These are phyloP conservation scores for Aplosporella prunicola DNA, from an alignment of 2,329 filamentous ascomycete genomes.

Conservation along the genomic window DNA sequence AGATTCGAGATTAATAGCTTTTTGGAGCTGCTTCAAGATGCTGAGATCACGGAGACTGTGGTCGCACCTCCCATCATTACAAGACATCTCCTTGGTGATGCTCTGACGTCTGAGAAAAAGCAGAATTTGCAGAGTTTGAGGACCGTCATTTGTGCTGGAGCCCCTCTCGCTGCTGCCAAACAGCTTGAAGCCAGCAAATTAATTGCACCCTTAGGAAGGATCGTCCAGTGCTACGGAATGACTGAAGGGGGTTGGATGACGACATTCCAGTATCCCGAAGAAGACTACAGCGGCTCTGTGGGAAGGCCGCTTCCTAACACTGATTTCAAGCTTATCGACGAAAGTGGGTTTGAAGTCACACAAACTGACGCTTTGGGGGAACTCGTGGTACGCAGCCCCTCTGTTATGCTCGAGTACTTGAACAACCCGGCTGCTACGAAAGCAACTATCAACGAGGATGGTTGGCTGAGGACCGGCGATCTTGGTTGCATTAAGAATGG, in stretches of 20 bases:
- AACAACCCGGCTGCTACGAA: slow-evolving; percentile 57
- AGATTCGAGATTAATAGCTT: background rate
- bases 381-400: slow-evolving; percentile 63
- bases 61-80: slow-evolving; percentile 3
- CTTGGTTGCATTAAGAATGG: slow-evolving; percentile 38
- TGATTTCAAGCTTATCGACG: slow-evolving; percentile 14
- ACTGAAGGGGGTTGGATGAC: background rate
- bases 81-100: background rate
- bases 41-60: slow-evolving; percentile 1
- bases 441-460: slow-evolving; percentile 51
- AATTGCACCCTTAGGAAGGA: background rate
- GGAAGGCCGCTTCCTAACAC: slow-evolving; percentile 12
- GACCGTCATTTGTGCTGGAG: background rate
- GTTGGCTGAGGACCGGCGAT: slow-evolving; percentile 65
- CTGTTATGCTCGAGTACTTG: slow-evolving; percentile 70
- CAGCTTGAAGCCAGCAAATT: background rate
- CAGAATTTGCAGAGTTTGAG: background rate
- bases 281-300: background rate
- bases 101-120: background rate
- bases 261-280: background rate
- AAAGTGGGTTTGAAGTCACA: slow-evolving; percentile 11
- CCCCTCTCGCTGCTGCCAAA: background rate
- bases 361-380: slow-evolving; percentile 46
- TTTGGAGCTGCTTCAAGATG: background rate
- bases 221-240: slow-evolving; percentile 4